Percentiles rank a stretch among this genome's conserved stretches.
These are phyloP conservation scores for Podospora comata DNA, from an alignment of 495 filamentous ascomycete species.

Conservation along the genomic window DNA sequence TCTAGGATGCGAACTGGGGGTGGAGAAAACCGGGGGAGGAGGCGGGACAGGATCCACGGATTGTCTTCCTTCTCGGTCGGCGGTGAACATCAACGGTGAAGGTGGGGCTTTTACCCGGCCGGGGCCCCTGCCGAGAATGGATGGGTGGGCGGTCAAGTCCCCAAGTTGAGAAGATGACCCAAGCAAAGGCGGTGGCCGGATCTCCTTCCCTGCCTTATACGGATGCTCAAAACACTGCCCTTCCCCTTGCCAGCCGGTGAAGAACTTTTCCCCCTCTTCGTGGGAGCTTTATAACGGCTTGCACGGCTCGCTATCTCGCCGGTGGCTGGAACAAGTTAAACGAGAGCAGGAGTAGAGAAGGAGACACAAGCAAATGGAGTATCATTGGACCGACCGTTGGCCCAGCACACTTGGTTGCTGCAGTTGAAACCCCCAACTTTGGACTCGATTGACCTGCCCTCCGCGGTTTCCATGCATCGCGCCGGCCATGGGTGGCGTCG, in stretches of 20 bases:
- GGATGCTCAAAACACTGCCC: background rate
- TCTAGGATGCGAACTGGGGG: background rate
- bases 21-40: background rate
- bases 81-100: slow-evolving; percentile 7
- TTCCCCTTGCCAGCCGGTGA: background rate
- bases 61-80: background rate
- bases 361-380: background rate
- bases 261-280: background rate
- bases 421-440: background rate
- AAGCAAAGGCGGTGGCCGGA: slow-evolving; percentile 12
- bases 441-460: slow-evolving; percentile 5
- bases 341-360: background rate
- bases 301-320: background rate
- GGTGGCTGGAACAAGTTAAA: background rate
- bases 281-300: background rate
- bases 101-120: background rate
- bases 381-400: background rate
- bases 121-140: background rate
- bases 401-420: background rate
- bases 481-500: background rate
- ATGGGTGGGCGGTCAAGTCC: slow-evolving; percentile 5
- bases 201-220: background rate
- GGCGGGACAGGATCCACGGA: background rate
- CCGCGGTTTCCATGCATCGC: background rate
- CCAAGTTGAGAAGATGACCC: background rate